Conservation (phyloP, 768 basidiomycete genomes). For the Tylopilus balloui region DNA sequence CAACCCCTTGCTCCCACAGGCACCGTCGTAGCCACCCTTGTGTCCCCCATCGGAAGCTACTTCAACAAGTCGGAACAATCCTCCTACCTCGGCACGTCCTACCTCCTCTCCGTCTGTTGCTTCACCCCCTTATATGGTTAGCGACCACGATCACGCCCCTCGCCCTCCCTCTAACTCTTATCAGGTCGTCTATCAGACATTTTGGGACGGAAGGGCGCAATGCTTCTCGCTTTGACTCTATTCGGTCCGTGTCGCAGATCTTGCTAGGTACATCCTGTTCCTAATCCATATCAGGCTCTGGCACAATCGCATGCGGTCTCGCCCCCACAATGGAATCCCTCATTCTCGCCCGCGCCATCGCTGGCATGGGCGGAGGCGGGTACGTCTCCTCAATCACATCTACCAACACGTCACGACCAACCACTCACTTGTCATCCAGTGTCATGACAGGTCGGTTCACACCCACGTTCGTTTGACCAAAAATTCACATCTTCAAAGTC, state of each 20-base stretch:
- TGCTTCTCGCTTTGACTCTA: slow-evolving; percentile 76
- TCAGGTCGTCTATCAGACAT: slow-evolving; percentile 81
- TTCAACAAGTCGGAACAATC: slow-evolving; percentile 77
- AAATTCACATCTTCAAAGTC: slow-evolving; percentile 44
- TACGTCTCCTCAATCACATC: slow-evolving; percentile 37
- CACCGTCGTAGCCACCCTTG: slow-evolving; percentile 82
- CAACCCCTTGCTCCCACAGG: slow-evolving; percentile 33
- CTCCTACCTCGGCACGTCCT: slow-evolving; percentile 86
- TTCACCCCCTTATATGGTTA: slow-evolving; percentile 86
- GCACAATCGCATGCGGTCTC: slow-evolving; percentile 82
- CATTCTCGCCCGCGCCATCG: slow-evolving; percentile 76
- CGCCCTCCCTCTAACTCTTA: slow-evolving; percentile 18
- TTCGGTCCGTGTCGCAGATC: slow-evolving; percentile 56
- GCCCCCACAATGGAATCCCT: slow-evolving; percentile 83
- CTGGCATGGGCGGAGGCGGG: slow-evolving; percentile 93
- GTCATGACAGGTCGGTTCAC: slow-evolving; percentile 71
- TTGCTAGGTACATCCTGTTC: slow-evolving; percentile 9
- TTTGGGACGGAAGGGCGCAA: slow-evolving; percentile 79
- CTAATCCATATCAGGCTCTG: slow-evolving; percentile 49
- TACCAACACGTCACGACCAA: neutral
- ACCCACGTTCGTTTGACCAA: slow-evolving; percentile 2
- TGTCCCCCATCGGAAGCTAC: slow-evolving; percentile 81
- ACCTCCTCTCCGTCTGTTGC: slow-evolving; percentile 83
- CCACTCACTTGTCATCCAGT: slow-evolving; percentile 38
- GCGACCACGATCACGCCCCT: slow-evolving; percentile 19